phyloP scores from a whole-genome alignment of 1,284 basidiomycete genomes.

The Trichosporon ovoides region DNA sequence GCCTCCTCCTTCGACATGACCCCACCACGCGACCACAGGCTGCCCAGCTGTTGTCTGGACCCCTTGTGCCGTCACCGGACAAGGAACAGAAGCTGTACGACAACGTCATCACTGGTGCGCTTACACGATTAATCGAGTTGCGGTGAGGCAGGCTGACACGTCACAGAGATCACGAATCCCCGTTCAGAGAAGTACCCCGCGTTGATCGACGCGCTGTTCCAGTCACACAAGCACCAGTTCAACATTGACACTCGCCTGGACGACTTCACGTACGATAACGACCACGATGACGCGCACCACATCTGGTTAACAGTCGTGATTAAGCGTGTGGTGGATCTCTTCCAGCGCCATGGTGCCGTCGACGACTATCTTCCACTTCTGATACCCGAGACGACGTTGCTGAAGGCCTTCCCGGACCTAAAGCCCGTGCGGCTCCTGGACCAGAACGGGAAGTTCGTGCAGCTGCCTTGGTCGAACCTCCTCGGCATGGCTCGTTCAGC shows the following conservation, averaged over 20 bases:
- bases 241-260: conserved; percentile 61
- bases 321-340: conserved; percentile 68
- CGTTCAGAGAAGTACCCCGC: conserved; percentile 41
- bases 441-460: conserved; percentile 71
- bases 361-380: conserved; percentile 72
- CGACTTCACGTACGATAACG: conserved; percentile 72
- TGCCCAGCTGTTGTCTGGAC: conserved; percentile 74
- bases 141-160: no score
- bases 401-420: conserved; percentile 58
- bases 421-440: conserved; percentile 70
- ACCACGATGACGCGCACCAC: conserved; percentile 59
- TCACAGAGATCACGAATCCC: conserved; percentile 45
- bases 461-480: conserved; percentile 70
- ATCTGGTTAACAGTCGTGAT: conserved; percentile 57
- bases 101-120: conserved; percentile 35
- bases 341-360: conserved; percentile 83
- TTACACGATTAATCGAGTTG: no score
- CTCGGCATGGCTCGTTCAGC: conserved; percentile 80
- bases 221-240: conserved; percentile 50
- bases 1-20: conserved; percentile 75
- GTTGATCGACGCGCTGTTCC: conserved; percentile 39
- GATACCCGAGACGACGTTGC: conserved; percentile 60
- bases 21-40: conserved; percentile 76
- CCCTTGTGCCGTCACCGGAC: conserved; percentile 54
- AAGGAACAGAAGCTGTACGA: conserved; percentile 38